Evolutionary conservation across 192 early-diverging fungal genomes (phyloP).

Genomic region (Coemansia sp.): DNA sequence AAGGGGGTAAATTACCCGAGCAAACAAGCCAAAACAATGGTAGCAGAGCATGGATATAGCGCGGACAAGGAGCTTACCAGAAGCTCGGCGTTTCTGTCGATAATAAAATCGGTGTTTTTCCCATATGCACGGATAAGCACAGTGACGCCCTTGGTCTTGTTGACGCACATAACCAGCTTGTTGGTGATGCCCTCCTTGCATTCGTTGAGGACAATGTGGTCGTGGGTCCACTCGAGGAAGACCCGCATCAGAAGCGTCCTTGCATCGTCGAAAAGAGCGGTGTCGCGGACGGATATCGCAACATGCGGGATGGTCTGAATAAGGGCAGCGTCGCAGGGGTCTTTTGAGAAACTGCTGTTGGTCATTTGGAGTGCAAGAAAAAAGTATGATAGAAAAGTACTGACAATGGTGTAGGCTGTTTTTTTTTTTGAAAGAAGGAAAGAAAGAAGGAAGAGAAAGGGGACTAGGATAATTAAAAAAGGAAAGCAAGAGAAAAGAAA

Average conservation of each 20-base stretch:
- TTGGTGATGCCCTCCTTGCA: conserved; percentile 85
- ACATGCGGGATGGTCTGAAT: conserved; percentile 45
- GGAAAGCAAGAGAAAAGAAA: background rate
- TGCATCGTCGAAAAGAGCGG: conserved; percentile 67
- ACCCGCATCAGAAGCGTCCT: conserved; percentile 53
- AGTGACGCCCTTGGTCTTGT: conserved; percentile 58
- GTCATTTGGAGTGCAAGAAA: conserved; percentile 26
- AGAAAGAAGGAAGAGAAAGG: background rate
- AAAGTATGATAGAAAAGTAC: background rate
- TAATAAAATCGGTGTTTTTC: conserved; percentile 81
- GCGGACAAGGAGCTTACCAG: conserved; percentile 62
- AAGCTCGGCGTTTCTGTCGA: conserved; percentile 86
- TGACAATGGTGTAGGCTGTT: background rate
- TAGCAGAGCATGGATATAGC: background rate
- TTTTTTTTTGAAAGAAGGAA: background rate
- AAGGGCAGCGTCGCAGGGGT: conserved; percentile 3
- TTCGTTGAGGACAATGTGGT: conserved; percentile 63
- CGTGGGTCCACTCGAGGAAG: conserved; percentile 64
- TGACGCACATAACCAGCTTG: conserved; percentile 74
- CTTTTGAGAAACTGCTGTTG: conserved; percentile 17
- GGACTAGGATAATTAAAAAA: conserved; percentile 1
- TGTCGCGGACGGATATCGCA: conserved; percentile 44
- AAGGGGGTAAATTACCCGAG: background rate
- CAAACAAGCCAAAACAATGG: background rate
- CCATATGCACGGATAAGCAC: conserved; percentile 90